These are phyloP conservation scores for Colletotrichum somersetense DNA, from an alignment of 2,329 filamentous ascomycete genomes.

Conservation along the genomic window DNA sequence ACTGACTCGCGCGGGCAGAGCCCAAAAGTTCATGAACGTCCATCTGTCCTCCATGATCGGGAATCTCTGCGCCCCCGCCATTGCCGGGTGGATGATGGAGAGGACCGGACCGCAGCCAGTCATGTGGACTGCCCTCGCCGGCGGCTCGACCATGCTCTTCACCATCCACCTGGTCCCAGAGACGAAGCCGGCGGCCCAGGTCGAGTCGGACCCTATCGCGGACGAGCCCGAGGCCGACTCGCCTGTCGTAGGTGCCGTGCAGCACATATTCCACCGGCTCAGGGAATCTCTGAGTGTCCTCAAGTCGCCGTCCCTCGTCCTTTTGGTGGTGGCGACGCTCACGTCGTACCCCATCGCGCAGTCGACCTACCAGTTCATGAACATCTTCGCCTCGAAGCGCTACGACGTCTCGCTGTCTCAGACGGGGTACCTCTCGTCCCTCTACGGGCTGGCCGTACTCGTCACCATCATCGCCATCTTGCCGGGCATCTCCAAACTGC, in stretches of 20 bases:
- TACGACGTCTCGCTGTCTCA: slow-evolving; percentile 48
- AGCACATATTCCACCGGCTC: slow-evolving; percentile 41
- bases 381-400: slow-evolving; percentile 49
- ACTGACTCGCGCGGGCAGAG: slow-evolving; percentile 44
- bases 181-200: slow-evolving; percentile 42
- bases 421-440: slow-evolving; percentile 49
- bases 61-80: slow-evolving; percentile 52
- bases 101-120: slow-evolving; percentile 49
- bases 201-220: slow-evolving; percentile 22
- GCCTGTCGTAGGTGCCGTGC: slow-evolving; percentile 4
- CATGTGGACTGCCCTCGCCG: slow-evolving; percentile 7
- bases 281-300: slow-evolving; percentile 44
- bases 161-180: slow-evolving; percentile 48
- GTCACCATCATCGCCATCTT: slow-evolving; percentile 46
- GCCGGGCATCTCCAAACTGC: slow-evolving; percentile 45
- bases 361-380: slow-evolving; percentile 42
- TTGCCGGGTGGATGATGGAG: slow-evolving; percentile 54
- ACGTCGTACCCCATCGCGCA: slow-evolving; percentile 16
- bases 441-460: slow-evolving; percentile 48
- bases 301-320: slow-evolving; percentile 44
- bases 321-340: slow-evolving; percentile 47
- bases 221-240: slow-evolving; percentile 13
- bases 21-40: slow-evolving; percentile 52
- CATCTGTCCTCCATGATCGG: slow-evolving; percentile 49
- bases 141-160: slow-evolving; percentile 34